Evolutionary conservation across 352 stramenopile genomes (phyloP), one percentile per base, ranked within the genome.

Genomic region (Phytophthora fragariae): DNA sequence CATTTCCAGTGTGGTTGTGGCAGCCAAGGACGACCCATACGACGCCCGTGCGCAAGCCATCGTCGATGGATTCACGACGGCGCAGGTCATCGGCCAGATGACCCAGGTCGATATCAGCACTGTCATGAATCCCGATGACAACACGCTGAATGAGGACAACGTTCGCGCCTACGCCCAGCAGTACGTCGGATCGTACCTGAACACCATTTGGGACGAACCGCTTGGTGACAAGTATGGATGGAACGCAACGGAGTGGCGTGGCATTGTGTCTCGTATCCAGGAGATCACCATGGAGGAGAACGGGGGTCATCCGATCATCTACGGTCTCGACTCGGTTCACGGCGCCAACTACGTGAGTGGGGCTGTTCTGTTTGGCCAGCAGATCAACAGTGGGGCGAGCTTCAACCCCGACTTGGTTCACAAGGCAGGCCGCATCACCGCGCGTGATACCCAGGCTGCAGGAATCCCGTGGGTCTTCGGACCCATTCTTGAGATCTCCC

Each of bases 381-480:
- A 96, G 59, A 91, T 98, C 72, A 97, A 97, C 53, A 70, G 87
- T 7, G 94, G 88, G 0, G 88, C 94, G 1, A 93, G 89, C 12
- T 98, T 98, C 79, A 97, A 98, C 68, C 73, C 79, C 0, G 81
- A 84, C 1, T 57, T 96, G 6, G 84, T 88, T 8, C 81, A 86
- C 53, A 54, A 81, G 10, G 86, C 92, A 33, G 92, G 90, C 2
- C 80, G 85, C 39, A 7, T n/a, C 39, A 46, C 39, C 12, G 39
- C 39, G 12, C 39, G 39, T 9, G 94, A 98, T 67, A 98, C 92
- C 0, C 68, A 85, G 21, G 90, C 89, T 7, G 92, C 85, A 0
- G 94, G 92, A 1, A 92, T 98, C 24, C 79, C 81, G 3, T 98
- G 92, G 92, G 62, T 98, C 1, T 98, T 98, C 73, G 80, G 80